These are phyloP conservation scores for Fusarium sp. DNA, from an alignment of 2,329 filamentous ascomycete genomes.

Conservation along the genomic window DNA sequence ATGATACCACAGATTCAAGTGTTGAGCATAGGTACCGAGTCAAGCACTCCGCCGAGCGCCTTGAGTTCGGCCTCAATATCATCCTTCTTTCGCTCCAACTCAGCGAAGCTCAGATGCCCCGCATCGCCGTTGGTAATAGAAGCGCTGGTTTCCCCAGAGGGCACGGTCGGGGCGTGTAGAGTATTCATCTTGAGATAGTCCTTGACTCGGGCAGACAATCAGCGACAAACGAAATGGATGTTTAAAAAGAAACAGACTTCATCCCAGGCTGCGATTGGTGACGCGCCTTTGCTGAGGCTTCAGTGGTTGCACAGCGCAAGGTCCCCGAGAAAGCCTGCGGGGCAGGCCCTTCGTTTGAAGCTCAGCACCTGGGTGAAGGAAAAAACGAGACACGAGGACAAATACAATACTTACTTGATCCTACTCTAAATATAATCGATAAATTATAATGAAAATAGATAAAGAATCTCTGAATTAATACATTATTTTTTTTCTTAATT, in stretches of 20 bases:
- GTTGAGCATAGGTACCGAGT: slow-evolving; percentile 72
- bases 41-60: slow-evolving; percentile 86
- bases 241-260: slow-evolving; percentile 5
- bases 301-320: slow-evolving; percentile 18
- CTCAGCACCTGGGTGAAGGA: neutral
- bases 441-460: no score
- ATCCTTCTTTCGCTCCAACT: slow-evolving; percentile 88
- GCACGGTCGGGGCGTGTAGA: slow-evolving; percentile 69
- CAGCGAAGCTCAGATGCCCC: slow-evolving; percentile 75
- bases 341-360: neutral
- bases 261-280: slow-evolving; percentile 35
- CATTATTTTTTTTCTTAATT: no score
- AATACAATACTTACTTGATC: no score
- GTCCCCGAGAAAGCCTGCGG: slow-evolving; percentile 5
- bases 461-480: no score
- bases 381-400: no score
- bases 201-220: slow-evolving; percentile 10
- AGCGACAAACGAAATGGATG: slow-evolving; percentile 13
- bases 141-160: slow-evolving; percentile 80
- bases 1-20: neutral
- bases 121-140: slow-evolving; percentile 70
- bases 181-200: slow-evolving; percentile 60
- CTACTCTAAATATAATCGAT: no score
- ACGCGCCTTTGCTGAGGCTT: slow-evolving; percentile 29
- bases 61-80: slow-evolving; percentile 87